phyloP scores from a whole-genome alignment of 2,329 filamentous ascomycete genomes.

The Aureobasidium namibiae region DNA sequence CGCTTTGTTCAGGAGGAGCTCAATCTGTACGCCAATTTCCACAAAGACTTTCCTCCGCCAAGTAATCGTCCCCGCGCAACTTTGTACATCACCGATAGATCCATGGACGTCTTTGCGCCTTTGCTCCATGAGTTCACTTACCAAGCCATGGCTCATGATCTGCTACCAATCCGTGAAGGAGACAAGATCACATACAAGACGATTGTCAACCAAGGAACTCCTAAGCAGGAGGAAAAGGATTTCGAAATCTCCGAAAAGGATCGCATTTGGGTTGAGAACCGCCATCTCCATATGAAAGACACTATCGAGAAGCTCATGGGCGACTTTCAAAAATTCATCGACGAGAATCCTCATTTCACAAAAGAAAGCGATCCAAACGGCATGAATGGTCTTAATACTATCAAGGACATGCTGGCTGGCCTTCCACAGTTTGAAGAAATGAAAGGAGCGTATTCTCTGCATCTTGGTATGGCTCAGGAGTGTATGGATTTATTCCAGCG shows the following conservation, averaged over 20 bases:
- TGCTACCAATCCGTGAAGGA: slow-evolving; percentile 78
- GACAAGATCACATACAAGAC: slow-evolving; percentile 85
- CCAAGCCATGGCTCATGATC: slow-evolving; percentile 94
- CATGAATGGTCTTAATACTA: slow-evolving; percentile 71
- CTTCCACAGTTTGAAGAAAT: slow-evolving; percentile 90
- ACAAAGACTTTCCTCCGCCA: slow-evolving; percentile 76
- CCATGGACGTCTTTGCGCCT: slow-evolving; percentile 85
- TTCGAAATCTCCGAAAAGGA: slow-evolving; percentile 88
- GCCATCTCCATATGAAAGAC: slow-evolving; percentile 96
- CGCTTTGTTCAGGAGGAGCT: slow-evolving; percentile 87
- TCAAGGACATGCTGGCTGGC: slow-evolving; percentile 94
- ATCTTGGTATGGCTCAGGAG: slow-evolving; percentile 93
- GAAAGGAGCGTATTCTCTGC: slow-evolving; percentile 89
- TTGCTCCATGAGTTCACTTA: slow-evolving; percentile 95
- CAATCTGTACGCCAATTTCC: slow-evolving; percentile 78
- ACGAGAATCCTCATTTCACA: slow-evolving; percentile 86
- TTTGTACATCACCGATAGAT: slow-evolving; percentile 79
- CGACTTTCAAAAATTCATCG: slow-evolving; percentile 87
- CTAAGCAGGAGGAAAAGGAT: slow-evolving; percentile 70
- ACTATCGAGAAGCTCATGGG: slow-evolving; percentile 87
- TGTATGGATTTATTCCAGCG: slow-evolving; percentile 90
- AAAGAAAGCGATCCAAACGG: slow-evolving; percentile 50
- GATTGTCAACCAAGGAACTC: slow-evolving; percentile 63
- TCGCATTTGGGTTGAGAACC: slow-evolving; percentile 88
- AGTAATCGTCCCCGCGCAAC: slow-evolving; percentile 70